Base-by-base conservation (phyloP, 2,329 filamentous ascomycete species). In the Bretziella fagacearum region DNA sequence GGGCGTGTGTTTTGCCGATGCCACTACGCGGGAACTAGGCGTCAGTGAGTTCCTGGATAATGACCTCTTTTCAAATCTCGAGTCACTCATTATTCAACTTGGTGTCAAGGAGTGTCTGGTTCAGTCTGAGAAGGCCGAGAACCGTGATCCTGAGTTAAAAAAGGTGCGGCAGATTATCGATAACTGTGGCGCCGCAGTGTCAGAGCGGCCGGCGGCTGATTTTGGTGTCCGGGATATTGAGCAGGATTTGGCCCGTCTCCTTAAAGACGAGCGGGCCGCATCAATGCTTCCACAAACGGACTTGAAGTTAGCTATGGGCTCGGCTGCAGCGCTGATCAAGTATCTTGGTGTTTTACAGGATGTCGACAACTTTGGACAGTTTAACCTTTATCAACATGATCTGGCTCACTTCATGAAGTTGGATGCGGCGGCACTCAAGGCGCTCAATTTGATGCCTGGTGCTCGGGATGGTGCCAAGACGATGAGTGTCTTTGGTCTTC, bases 41-140 rank as follows among this genome's bases (percentile, higher is more conserved):
- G 86, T 98, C 46, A 94, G 84, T 67, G 93, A 98, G 59, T 98
- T 98, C 54, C 74, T 94, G n/a, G 91, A 98, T 68, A 98, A 96
- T 58, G 91, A 98, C 59, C 70, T 95, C 7, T 98, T 93, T 65
- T 96, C 89, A 45, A 98, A 98, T 61, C 93, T 98, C 54, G 91
- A 98, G 64, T 86, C 87, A 2, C 71, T 98, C 15, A 74, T 98
- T 45, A 98, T 98, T 54, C 93, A 98, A 59, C 75, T 98, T 2
- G 91, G 91, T 4, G 85, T 95, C 17, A 91, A 86, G 59, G 91
- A 98, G 61, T 95, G 87, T 57, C 65, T 98, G 25, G 64, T 98
- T n/a, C 81, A 85, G 56, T 65, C 76, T 17, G 87, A 96, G 58
- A 81, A 83, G 51, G 94, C 93, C 60, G 79, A 81, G 53, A 93